Conservation (phyloP, 2,329 filamentous ascomycete genomes). For the Fusarium incarnatum region DNA sequence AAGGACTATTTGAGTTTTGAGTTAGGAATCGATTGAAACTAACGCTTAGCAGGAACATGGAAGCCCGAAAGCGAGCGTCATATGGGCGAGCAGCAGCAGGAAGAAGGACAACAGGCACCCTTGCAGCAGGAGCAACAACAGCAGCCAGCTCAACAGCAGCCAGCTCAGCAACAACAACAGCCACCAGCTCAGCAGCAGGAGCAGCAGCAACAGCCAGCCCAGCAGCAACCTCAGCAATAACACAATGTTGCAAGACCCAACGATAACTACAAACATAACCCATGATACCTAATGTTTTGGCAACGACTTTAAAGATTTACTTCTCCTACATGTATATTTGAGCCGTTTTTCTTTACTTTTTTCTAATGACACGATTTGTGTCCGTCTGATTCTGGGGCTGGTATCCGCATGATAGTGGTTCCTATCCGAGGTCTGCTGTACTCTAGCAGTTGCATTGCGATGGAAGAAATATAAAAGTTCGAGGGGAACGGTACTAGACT, state of each 20-base stretch:
- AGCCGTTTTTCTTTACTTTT: slow-evolving; percentile 42
- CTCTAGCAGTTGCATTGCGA: slow-evolving; percentile 37
- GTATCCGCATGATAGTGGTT: slow-evolving; percentile 38
- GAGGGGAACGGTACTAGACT: slow-evolving; percentile 34
- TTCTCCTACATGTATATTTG: slow-evolving; percentile 48
- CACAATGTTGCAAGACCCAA: slow-evolving; percentile 17
- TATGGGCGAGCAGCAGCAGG: slow-evolving; percentile 65
- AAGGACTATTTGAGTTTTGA: slow-evolving; percentile 43
- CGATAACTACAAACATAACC: slow-evolving; percentile 24
- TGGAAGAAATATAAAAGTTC: slow-evolving; percentile 37
- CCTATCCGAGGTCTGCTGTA: slow-evolving; percentile 7
- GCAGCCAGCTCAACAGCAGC: slow-evolving; percentile 29
- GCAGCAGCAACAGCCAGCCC: slow-evolving; percentile 32
- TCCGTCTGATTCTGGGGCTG: slow-evolving; percentile 38
- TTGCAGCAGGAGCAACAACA: slow-evolving; percentile 46
- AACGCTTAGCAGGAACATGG: slow-evolving; percentile 70
- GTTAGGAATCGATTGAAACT: not conserved
- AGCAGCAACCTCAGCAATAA: slow-evolving; percentile 41
- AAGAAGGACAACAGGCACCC: not conserved
- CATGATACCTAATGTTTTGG: slow-evolving; percentile 42
- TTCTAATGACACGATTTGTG: slow-evolving; percentile 44
- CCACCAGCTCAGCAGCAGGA: not conserved
- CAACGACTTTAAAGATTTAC: slow-evolving; percentile 44
- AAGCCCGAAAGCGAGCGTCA: slow-evolving; percentile 79
- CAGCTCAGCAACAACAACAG: slow-evolving; percentile 32